Conservation (phyloP, 257 asterid species). For the Solanum raphanifolium region DNA sequence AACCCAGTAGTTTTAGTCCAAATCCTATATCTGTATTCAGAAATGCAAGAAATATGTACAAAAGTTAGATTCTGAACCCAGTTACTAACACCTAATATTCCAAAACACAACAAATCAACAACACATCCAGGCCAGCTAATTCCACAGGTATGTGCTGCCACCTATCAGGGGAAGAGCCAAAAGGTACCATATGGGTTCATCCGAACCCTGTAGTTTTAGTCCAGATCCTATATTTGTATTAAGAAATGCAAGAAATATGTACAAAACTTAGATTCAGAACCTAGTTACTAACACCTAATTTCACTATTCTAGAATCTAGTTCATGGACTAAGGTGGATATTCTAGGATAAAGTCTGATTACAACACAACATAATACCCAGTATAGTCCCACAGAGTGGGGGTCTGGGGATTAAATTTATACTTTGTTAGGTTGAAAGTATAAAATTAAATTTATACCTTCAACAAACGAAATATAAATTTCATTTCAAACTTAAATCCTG, state of each 20-base stretch:
- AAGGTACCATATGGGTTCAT: neutral
- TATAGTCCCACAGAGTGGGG: neutral
- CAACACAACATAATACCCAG: neutral
- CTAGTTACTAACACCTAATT: neutral
- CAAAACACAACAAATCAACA: too few relatives aligned
- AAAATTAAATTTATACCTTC: neutral
- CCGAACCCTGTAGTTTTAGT: neutral
- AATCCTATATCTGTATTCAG: neutral
- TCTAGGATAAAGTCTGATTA: neutral
- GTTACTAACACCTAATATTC: neutral
- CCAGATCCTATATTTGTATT: neutral
- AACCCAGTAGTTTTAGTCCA: neutral
- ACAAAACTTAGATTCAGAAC: neutral
- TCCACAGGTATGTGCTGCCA: neutral
- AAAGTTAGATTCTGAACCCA: neutral
- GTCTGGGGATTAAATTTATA: neutral
- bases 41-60: neutral
- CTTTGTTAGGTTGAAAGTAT: neutral
- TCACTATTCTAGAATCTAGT: neutral
- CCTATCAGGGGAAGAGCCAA: neutral
- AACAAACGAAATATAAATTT: neutral
- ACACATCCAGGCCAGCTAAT: neutral
- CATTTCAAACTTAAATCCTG: neutral
- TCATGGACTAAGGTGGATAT: neutral
- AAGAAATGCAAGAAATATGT: neutral